A percentile compares a stretch with the other conserved stretches of the same genome.
Evolutionary conservation across 495 filamentous ascomycete species (phyloP).

Genomic region (Trichoderma parareesei): DNA sequence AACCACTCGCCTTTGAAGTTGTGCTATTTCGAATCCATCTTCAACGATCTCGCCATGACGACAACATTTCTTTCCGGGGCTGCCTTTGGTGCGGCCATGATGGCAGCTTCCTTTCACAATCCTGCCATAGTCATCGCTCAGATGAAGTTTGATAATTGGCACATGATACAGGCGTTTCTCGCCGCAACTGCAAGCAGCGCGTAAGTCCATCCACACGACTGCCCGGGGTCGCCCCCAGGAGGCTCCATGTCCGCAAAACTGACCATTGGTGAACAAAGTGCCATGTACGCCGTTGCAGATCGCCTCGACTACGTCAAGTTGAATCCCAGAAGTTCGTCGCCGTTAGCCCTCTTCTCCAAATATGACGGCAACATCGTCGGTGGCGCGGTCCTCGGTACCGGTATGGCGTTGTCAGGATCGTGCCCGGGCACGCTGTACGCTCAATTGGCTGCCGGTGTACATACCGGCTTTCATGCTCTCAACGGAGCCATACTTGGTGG

Average conservation of each 20-base stretch:
- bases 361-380: constrained; percentile 52
- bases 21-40: neutral
- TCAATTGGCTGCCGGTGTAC: constrained; percentile 42
- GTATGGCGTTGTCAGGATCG: constrained; percentile 47
- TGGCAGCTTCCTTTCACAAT: constrained; percentile 43
- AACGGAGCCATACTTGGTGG: constrained; percentile 37
- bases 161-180: constrained; percentile 52
- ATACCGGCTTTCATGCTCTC: constrained; percentile 34
- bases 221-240: neutral
- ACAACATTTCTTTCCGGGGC: constrained; percentile 34
- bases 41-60: constrained; percentile 12
- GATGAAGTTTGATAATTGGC: constrained; percentile 45
- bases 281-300: constrained; percentile 27
- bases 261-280: constrained; percentile 12
- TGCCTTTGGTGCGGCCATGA: constrained; percentile 47
- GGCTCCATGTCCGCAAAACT: neutral
- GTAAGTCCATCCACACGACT: constrained; percentile 29
- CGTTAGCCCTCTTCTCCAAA: constrained; percentile 30
- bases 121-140: constrained; percentile 46
- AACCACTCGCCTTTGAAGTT: neutral
- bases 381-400: constrained; percentile 43
- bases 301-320: constrained; percentile 25
- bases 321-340: constrained; percentile 26
- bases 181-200: constrained; percentile 45
- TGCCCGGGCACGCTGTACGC: constrained; percentile 50